Evolutionary conservation across 2,329 filamentous ascomycete species (phyloP).

Genomic region (Cordyceps tenuipes): DNA sequence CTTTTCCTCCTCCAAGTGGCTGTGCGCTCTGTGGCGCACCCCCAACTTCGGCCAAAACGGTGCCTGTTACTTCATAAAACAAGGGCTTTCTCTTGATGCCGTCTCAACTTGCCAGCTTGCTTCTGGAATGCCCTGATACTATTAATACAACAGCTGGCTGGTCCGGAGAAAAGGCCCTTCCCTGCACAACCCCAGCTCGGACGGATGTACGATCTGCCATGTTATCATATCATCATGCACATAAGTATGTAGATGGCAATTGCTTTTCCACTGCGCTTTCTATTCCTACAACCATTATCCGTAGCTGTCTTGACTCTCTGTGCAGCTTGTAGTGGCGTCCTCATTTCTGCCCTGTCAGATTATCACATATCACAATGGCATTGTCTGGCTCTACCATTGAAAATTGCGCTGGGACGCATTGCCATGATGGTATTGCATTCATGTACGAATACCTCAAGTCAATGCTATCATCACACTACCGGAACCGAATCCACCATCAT

Average conservation of each 20-base stretch:
- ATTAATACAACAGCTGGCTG: too few relatives aligned
- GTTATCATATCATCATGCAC: too few relatives aligned
- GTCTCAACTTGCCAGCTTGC: too few relatives aligned
- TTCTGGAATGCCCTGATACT: too few relatives aligned
- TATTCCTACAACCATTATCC: not conserved
- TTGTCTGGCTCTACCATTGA: not conserved
- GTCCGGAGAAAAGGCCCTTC: too few relatives aligned
- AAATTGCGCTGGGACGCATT: not conserved
- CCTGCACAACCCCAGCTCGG: too few relatives aligned
- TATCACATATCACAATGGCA: not conserved
- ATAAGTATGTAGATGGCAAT: too few relatives aligned
- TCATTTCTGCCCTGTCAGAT: not conserved
- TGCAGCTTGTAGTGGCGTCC: not conserved
- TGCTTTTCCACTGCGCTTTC: not conserved
- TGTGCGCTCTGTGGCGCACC: not conserved
- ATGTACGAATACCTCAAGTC: not conserved
- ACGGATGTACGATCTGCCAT: too few relatives aligned
- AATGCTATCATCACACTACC: not conserved
- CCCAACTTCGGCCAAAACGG: not conserved
- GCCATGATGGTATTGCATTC: not conserved
- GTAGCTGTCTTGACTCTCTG: not conserved
- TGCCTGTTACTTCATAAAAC: not conserved
- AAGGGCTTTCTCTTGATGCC: not conserved
- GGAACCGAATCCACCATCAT: not conserved
- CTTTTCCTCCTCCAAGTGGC: not conserved